Evolutionary conservation across 2,329 filamentous ascomycete species (phyloP), one percentile per base, ranked within the genome.

Genomic region (Myriosclerotinia scirpicola): DNA sequence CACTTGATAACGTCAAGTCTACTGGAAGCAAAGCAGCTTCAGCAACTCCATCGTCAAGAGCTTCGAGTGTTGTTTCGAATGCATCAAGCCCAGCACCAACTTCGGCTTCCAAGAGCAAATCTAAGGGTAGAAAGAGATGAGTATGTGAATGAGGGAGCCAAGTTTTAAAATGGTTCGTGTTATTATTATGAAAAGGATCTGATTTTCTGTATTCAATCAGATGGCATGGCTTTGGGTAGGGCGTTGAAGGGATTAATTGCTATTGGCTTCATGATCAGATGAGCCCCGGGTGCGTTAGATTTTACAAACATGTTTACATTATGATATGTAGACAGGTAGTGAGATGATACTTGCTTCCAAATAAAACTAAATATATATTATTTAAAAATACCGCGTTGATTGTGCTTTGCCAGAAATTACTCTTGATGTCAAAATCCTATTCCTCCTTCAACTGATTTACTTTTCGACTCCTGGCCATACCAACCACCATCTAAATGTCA

Each of bases 1-100:
- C 92, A 63, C 85, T 97, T 58, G 95, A 97, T 73, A 91, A 89
- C 56, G 87, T 97, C 75, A 97, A 97, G 79, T 87, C 85, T 46
- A 80, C 76, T 63, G 87, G 84, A 67, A 91, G 86, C 79, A 95
- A 93, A 78, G 85, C 86, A 60, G 90, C 86, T 66, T 95, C 93
- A 1, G 85, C 89, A 5, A 84, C 88, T 6, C 90, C 89, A 0
- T 97, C 93, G 8, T 74, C 75, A 30, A 86, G 95, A 70, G 93
- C 93, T 20, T 94, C 90, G 6, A 98, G 95, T 77, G 92, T 97
- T 36, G 87, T 86, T 42, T 97, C 93, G 0, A 91, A 85, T 54
- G 84, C 83, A 48, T 90, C 90, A 6, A 81, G 80, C 67, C 75
- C 81, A 62, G 79, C 82, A 73, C 75, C 77, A 68, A 67, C 68